Base-by-base conservation (phyloP, 495 filamentous ascomycete genomes). In the Hypoxylon lienhwacheense region DNA sequence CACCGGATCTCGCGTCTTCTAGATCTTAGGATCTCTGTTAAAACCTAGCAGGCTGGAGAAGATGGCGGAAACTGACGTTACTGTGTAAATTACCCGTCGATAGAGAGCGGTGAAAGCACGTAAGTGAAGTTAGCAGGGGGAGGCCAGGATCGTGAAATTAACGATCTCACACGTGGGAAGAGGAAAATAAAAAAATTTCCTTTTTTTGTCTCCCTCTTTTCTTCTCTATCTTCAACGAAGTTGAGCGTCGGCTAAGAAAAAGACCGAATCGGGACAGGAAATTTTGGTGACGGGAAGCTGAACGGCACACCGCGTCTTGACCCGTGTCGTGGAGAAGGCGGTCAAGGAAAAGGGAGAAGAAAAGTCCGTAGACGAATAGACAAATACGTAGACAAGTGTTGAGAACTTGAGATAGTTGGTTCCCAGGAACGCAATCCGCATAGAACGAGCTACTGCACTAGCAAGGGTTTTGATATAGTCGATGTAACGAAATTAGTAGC, bases 301-400 rank as follows among this genome's bases (percentile, higher is more conserved):
- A 17, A 59, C 35, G 44, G 39, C 49, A 49, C 44, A 53, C 53
- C 41, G 54, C 54, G 65, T 57, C 44, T 58, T 55, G 52, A 40
- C 50, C 47, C 35, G 60, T 53, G 54, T 65, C 31, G 52, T 42
- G 31, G 51, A 67, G 55, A 46, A 61, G 48, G 65, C 65, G 65
- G 62, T 67, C 61, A 67, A 63, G 61, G n/a, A 58, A 21, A 49
- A 28, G 46, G 22, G 17, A 59, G 32, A 25, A 10, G 53, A 54
- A 58, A 55, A 33, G 39, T 50, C 46, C 49, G 46, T 47, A 8
- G 24, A 44, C 5, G 11, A 25, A 7, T 7, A 47, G 29, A 42
- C 19, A 4, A 1, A 4, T 21, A 19, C 33, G 12, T 22, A 55
- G 14, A 5, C 17, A n/a, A n/a, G n/a, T n/a, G n/a, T n/a, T n/a